A percentile compares a stretch with the other conserved stretches of the same genome.
Conservation (phyloP, 1,139 yeast species). For the Blastobotrys illinoisensis region DNA sequence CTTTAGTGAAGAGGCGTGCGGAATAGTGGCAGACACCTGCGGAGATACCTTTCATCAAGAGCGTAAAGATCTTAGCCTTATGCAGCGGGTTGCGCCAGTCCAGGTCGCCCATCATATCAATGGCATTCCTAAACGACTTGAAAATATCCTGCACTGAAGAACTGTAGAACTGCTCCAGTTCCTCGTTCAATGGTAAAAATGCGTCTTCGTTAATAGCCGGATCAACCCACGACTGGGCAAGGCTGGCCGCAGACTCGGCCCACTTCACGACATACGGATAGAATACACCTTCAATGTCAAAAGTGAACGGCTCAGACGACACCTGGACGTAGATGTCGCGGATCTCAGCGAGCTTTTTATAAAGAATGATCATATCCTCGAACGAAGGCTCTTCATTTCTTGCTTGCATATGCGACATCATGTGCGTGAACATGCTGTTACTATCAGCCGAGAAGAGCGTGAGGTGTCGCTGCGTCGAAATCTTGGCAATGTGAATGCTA, state of each 20-base stretch:
- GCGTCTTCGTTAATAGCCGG: conserved; percentile 52
- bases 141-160: conserved; percentile 66
- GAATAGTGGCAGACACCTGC: conserved; percentile 56
- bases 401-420: conserved; percentile 41
- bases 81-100: conserved; percentile 63
- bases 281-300: conserved; percentile 56
- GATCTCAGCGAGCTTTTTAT: conserved; percentile 50
- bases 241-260: conserved; percentile 49
- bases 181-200: conserved; percentile 50
- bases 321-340: conserved; percentile 53
- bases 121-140: conserved; percentile 53
- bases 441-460: conserved; percentile 63
- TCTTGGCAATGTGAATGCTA: conserved; percentile 47
- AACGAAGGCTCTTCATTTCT: conserved; percentile 40
- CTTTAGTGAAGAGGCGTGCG: conserved; percentile 40
- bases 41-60: conserved; percentile 55
- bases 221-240: conserved; percentile 46
- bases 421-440: conserved; percentile 52
- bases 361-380: conserved; percentile 58
- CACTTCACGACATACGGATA: conserved; percentile 53
- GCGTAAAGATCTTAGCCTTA: conserved; percentile 53
- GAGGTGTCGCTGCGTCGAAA: conserved; percentile 53
- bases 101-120: conserved; percentile 48
- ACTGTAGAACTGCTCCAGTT: conserved; percentile 37
- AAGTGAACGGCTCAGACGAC: conserved; percentile 40